Percentiles rank a stretch among this genome's conserved stretches.
These are phyloP conservation scores for Naganishia vaughanmartiniae DNA, from an alignment of 768 basidiomycete genomes.

Conservation along the genomic window DNA sequence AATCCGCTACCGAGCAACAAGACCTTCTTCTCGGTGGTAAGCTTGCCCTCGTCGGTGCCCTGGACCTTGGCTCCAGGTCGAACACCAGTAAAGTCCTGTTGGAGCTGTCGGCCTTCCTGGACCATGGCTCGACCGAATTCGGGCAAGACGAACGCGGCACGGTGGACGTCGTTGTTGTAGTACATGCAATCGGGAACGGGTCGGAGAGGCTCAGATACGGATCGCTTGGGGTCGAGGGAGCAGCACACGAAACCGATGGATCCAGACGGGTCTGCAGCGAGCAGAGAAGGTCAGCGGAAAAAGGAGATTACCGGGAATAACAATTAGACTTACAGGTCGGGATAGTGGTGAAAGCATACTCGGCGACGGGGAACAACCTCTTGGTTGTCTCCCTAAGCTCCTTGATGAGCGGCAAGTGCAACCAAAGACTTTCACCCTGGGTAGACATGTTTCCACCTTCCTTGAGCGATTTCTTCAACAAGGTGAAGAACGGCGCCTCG, in stretches of 20 bases:
- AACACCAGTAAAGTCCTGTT: constrained; percentile 41
- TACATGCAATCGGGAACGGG: constrained; percentile 71
- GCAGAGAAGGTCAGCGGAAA: constrained; percentile 14
- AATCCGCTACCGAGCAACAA: constrained; percentile 91
- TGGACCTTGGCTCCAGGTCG: constrained; percentile 36
- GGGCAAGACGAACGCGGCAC: constrained; percentile 81
- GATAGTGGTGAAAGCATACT: constrained; percentile 94
- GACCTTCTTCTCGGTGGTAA: constrained; percentile 60
- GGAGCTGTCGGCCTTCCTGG: constrained; percentile 67
- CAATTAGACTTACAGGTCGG: constrained; percentile 63
- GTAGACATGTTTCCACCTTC: constrained; percentile 91
- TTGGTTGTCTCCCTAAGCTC: constrained; percentile 68
- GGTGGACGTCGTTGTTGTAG: constrained; percentile 80
- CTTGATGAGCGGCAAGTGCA: constrained; percentile 82
- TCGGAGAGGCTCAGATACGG: constrained; percentile 71
- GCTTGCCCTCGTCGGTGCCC: background rate
- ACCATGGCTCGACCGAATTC: constrained; percentile 78
- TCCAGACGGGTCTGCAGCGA: constrained; percentile 70
- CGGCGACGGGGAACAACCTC: constrained; percentile 71
- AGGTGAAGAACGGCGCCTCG: constrained; percentile 94
- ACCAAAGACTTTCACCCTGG: constrained; percentile 93
- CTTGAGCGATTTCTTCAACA: constrained; percentile 82
- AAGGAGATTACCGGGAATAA: background rate
- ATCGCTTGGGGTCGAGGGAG: constrained; percentile 68
- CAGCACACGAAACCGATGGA: constrained; percentile 93